phyloP scores from a whole-genome alignment of 495 filamentous ascomycete species.

The Diplogelasinospora grovesii region DNA sequence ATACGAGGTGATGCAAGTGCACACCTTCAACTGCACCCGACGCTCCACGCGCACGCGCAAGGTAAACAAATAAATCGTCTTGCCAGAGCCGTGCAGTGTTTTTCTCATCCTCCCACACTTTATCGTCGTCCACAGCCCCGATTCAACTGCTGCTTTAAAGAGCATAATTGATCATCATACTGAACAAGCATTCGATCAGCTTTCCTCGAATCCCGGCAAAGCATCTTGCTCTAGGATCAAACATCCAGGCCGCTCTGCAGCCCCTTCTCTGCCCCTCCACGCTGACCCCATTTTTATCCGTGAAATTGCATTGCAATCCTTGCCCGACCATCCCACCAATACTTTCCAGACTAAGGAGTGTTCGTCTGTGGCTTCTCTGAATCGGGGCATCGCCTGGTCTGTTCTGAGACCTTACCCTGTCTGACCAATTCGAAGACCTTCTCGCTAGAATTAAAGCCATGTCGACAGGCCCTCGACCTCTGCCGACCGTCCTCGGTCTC shows the following conservation, averaged over 20 bases:
- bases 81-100: no score
- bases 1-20: no score
- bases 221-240: conserved; percentile 15
- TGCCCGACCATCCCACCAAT: no score
- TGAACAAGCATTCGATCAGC: conserved; percentile 17
- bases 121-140: no score
- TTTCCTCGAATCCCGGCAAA: conserved; percentile 11
- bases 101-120: no score
- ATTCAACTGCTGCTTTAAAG: no score
- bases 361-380: conserved; percentile 8
- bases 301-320: conserved; percentile 25
- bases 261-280: conserved; percentile 5
- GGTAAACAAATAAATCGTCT: no score
- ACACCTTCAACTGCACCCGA: no score
- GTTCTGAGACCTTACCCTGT: conserved; percentile 7
- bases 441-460: conserved; percentile 18
- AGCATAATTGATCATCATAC: conserved; percentile 26
- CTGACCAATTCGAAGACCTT: conserved; percentile 8
- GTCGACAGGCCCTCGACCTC: conserved; percentile 15
- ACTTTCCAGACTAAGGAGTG: conserved; percentile 5
- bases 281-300: conserved; percentile 25
- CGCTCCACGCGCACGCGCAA: no score
- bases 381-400: conserved; percentile 3
- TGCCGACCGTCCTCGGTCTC: conserved; percentile 10
- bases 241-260: conserved; percentile 14